Conservation (phyloP, 345 rosid genomes). For the Anastatica hierochuntica region DNA sequence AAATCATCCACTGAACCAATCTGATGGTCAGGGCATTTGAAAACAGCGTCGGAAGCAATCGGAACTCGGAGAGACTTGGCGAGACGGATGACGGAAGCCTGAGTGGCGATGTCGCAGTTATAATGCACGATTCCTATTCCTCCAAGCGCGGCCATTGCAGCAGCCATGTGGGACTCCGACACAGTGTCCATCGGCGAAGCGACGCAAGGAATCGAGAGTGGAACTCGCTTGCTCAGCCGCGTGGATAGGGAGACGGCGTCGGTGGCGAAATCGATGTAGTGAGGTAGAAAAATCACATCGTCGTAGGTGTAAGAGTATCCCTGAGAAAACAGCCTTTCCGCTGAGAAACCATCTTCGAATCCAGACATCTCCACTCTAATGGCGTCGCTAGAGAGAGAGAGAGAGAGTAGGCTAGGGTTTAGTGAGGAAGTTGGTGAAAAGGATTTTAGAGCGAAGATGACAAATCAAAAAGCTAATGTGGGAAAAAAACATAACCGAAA, state of each 20-base stretch:
- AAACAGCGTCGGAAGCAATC: conserved; percentile 40
- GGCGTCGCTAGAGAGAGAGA: no score
- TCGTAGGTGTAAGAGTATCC: conserved; percentile 91
- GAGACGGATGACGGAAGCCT: conserved; percentile 48
- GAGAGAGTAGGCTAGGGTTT: no score
- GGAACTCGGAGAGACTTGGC: conserved; percentile 75
- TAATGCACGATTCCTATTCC: conserved; percentile 75
- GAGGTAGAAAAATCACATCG: conserved; percentile 85
- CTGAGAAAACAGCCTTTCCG: conserved; percentile 51
- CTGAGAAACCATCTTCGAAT: conserved; percentile 66
- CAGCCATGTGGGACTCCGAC: conserved; percentile 78
- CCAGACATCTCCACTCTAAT: no score
- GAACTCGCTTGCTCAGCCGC: conserved; percentile 50
- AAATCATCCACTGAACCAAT: conserved; percentile 29
- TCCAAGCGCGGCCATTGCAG: conserved; percentile 80
- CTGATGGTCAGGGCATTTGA: conserved; percentile 32
- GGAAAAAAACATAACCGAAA: no score
- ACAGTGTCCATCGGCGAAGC: conserved; percentile 98
- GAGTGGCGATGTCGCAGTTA: conserved; percentile 47
- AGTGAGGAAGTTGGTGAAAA: no score
- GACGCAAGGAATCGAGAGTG: conserved; percentile 70
- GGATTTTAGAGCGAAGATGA: no score
- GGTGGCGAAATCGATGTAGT: conserved; percentile 80
- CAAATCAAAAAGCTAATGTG: no score
- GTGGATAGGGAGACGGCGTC: conserved; percentile 75